Percentiles rank a stretch among this genome's conserved stretches.
phyloP scores from a whole-genome alignment of 1,284 basidiomycete species.

The Malassezia equina region DNA sequence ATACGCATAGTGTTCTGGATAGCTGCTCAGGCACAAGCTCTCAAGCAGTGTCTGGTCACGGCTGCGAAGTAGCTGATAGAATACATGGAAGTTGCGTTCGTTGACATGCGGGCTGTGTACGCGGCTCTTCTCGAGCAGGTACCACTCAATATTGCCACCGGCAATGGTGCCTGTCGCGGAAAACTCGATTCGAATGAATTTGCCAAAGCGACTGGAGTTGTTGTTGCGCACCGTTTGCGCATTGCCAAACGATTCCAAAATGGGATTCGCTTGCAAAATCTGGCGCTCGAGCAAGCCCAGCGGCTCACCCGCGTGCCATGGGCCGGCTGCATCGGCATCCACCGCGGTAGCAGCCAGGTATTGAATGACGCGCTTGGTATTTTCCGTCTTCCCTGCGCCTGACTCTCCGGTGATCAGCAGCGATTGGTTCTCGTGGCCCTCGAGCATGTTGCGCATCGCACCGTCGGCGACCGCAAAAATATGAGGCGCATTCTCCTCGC shows the following conservation, averaged over 20 bases:
- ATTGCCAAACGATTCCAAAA: conserved; percentile 95
- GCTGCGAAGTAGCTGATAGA: conserved; percentile 65
- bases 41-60: conserved; percentile 49
- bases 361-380: conserved; percentile 99
- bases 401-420: conserved; percentile 99
- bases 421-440: conserved; percentile 92
- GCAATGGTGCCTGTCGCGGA: conserved; percentile 86
- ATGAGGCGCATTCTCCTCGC: conserved; percentile 92
- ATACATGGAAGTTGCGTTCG: conserved; percentile 91
- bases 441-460: conserved; percentile 97
- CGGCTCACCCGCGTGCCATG: conserved; percentile 21
- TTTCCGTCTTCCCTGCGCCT: conserved; percentile 97
- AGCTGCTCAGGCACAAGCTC: conserved; percentile 60
- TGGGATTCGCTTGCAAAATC: conserved; percentile 94
- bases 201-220: conserved; percentile 93
- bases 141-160: conserved; percentile 98
- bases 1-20: conserved; percentile 75
- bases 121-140: conserved; percentile 91
- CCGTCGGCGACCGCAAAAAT: conserved; percentile 95
- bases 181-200: conserved; percentile 95
- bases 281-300: conserved; percentile 87
- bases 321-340: conserved; percentile 20
- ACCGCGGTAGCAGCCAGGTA: conserved; percentile 95
- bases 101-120: conserved; percentile 53
- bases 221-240: conserved; percentile 98